Conservation (phyloP, 352 stramenopile species). For the Phytophthora lateralis region DNA sequence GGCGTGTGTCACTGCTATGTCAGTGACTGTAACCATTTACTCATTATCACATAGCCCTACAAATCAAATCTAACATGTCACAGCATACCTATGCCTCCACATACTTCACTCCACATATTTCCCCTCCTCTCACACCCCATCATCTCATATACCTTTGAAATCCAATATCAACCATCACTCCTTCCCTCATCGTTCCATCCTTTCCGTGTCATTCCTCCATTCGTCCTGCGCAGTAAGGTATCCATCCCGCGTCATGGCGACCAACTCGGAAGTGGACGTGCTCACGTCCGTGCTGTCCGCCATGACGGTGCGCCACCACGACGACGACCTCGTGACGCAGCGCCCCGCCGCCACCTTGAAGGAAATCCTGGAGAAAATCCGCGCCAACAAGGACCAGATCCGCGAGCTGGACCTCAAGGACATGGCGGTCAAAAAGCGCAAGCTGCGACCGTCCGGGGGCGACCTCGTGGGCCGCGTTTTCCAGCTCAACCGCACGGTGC, state of each 20-base stretch:
- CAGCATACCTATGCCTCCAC: not conserved
- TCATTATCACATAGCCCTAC: not conserved
- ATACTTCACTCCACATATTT: not conserved
- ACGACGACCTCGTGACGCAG: slow-evolving; percentile 43
- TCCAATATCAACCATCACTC: slow-evolving; percentile 12
- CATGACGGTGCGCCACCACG: slow-evolving; percentile 40
- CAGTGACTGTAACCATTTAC: not conserved
- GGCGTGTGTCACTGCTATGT: no score
- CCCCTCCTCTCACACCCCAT: not conserved
- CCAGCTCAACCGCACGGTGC: slow-evolving; percentile 53
- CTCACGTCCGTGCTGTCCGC: slow-evolving; percentile 46
- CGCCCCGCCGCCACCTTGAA: slow-evolving; percentile 46
- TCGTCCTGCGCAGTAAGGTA: not conserved
- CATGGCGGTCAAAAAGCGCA: slow-evolving; percentile 53
- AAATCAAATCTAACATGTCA: not conserved
- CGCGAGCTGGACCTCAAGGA: slow-evolving; percentile 62
- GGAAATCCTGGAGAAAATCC: slow-evolving; percentile 61
- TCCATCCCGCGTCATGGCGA: slow-evolving; percentile 3
- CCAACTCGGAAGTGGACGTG: slow-evolving; percentile 29
- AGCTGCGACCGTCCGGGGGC: slow-evolving; percentile 42
- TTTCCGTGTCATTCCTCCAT: slow-evolving; percentile 24
- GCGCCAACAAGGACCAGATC: slow-evolving; percentile 57
- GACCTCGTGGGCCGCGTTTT: slow-evolving; percentile 58
- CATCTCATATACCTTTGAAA: slow-evolving; percentile 1
- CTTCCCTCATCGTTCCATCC: not conserved